Percentiles rank a stretch among this genome's conserved stretches.
Conservation (phyloP, 2,329 filamentous ascomycete genomes). For the Claviceps maximensis region DNA sequence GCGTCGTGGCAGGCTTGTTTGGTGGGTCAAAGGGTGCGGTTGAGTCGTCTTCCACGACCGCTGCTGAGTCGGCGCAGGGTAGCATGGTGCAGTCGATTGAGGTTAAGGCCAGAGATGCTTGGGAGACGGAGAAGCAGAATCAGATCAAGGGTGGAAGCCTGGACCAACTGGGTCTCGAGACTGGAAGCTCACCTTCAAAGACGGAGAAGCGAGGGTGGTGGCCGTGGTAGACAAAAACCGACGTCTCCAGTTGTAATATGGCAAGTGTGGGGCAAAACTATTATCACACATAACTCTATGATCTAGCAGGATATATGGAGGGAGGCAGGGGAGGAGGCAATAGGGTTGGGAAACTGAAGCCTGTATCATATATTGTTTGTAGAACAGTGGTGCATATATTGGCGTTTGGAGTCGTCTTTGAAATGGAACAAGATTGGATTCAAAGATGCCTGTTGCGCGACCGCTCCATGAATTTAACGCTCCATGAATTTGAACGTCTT, state of each 20-base stretch:
- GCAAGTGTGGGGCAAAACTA: not conserved
- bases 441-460: no score
- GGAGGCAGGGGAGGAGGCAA: no score
- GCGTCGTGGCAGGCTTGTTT: constrained; percentile 19
- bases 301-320: constrained; percentile 6
- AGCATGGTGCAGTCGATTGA: constrained; percentile 14
- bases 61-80: constrained; percentile 10
- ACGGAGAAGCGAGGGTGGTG: constrained; percentile 37
- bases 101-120: constrained; percentile 29
- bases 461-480: not conserved
- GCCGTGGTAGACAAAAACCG: constrained; percentile 20
- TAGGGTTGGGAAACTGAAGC: constrained; percentile 7
- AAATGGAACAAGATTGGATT: no score
- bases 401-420: constrained; percentile 27
- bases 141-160: constrained; percentile 37
- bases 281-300: not conserved
- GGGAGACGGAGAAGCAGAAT: constrained; percentile 37
- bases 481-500: not conserved
- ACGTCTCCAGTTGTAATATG: not conserved
- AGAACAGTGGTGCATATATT: constrained; percentile 31
- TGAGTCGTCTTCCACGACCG: constrained; percentile 7
- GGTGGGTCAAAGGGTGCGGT: constrained; percentile 8
- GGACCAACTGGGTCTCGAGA: constrained; percentile 33
- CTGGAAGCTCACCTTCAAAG: constrained; percentile 10
- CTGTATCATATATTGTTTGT: constrained; percentile 28